Percentiles rank a stretch among this genome's conserved stretches.
These are phyloP conservation scores for Gossypium ekmanianum DNA, from an alignment of 345 rosid genomes.

Conservation along the genomic window DNA sequence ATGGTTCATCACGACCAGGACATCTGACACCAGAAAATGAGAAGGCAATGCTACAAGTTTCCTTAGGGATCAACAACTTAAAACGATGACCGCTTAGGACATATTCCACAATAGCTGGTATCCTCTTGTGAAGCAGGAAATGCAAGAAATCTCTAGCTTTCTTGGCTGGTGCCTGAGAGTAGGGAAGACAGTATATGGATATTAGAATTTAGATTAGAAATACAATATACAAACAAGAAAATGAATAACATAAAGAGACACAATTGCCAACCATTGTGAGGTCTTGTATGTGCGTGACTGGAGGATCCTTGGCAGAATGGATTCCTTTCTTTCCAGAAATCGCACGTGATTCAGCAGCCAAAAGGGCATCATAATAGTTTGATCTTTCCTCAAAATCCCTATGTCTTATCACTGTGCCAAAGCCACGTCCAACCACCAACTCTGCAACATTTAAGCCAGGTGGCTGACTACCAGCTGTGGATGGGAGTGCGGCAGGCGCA, in stretches of 20 bases:
- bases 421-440: constrained; percentile 74
- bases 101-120: constrained; percentile 87
- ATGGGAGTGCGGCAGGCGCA: constrained; percentile 35
- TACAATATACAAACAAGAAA: not conserved
- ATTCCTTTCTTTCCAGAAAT: constrained; percentile 65
- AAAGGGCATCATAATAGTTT: constrained; percentile 80
- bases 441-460: constrained; percentile 81
- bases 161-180: constrained; percentile 66
- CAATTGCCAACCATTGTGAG: constrained; percentile 52
- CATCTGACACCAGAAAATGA: constrained; percentile 98
- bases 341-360: constrained; percentile 94
- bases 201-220: constrained; percentile 2
- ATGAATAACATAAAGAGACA: not conserved
- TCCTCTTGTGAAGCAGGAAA: constrained; percentile 68
- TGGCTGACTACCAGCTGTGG: constrained; percentile 29
- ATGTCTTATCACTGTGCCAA: constrained; percentile 61
- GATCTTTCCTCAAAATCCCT: constrained; percentile 98
- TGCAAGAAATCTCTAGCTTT: constrained; percentile 91
- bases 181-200: constrained; percentile 4
- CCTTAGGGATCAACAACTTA: constrained; percentile 89
- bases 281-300: constrained; percentile 76
- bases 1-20: constrained; percentile 89
- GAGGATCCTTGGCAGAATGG: constrained; percentile 78
- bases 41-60: constrained; percentile 92
- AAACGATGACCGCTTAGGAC: constrained; percentile 98